Evolutionary conservation across 1,284 basidiomycete species (phyloP).

Genomic region (Golubevia pallescens): DNA sequence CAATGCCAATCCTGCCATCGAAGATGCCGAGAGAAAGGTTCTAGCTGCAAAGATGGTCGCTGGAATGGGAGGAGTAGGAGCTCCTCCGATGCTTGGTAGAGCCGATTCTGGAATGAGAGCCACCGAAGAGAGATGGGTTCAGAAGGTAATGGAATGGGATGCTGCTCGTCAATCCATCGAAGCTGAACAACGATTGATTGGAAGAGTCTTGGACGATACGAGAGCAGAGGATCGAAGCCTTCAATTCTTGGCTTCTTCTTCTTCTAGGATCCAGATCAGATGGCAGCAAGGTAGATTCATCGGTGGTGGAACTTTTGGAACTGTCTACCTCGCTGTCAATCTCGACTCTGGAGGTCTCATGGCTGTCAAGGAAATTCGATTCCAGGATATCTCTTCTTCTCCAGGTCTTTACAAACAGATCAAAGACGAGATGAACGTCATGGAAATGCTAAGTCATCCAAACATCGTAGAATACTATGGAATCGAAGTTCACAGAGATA

Average conservation of each 20-base stretch:
- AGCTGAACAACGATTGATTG: slow-evolving; percentile 49
- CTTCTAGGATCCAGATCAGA: slow-evolving; percentile 91
- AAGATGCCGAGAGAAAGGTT: slow-evolving; percentile 69
- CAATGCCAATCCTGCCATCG: slow-evolving; percentile 70
- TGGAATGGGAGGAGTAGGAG: slow-evolving; percentile 29
- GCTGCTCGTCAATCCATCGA: slow-evolving; percentile 41
- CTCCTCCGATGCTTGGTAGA: slow-evolving; percentile 18
- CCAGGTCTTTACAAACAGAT: slow-evolving; percentile 78
- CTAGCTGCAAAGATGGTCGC: slow-evolving; percentile 71
- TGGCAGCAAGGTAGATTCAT: slow-evolving; percentile 99
- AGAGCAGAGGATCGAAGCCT: slow-evolving; percentile 55
- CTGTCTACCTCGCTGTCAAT: slow-evolving; percentile 97
- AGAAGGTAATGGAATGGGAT: slow-evolving; percentile 48
- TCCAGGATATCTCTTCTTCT: slow-evolving; percentile 82
- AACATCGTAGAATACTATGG: slow-evolving; percentile 99
- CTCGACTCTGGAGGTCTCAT: slow-evolving; percentile 94
- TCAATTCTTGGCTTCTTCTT: slow-evolving; percentile 68
- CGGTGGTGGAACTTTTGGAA: slow-evolving; percentile 94
- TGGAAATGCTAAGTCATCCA: slow-evolving; percentile 97
- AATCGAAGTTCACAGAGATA: slow-evolving; percentile 97
- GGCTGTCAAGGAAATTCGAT: slow-evolving; percentile 99
- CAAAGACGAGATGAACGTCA: slow-evolving; percentile 94
- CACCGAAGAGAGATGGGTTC: slow-evolving; percentile 47
- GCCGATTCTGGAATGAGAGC: slow-evolving; percentile 36
- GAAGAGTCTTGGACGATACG: slow-evolving; percentile 59